A percentile compares a stretch with the other conserved stretches of the same genome.
Evolutionary conservation across 2,329 filamentous ascomycete genomes (phyloP).

Genomic region (Juglanconis oblonga): DNA sequence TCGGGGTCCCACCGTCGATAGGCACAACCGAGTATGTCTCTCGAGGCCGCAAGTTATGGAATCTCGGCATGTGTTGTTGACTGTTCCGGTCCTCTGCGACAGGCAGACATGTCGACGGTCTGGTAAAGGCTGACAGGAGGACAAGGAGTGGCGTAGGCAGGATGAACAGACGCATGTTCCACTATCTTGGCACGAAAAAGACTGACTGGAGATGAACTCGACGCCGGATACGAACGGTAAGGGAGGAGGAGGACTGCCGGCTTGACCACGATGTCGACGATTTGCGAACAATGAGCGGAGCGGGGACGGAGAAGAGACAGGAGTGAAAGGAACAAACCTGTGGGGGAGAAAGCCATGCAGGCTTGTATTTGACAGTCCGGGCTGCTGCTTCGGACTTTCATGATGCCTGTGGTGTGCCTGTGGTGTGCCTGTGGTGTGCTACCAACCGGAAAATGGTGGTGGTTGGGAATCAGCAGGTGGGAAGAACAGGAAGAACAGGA

Average conservation of each 20-base stretch:
- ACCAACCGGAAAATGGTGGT: slow-evolving; percentile 9
- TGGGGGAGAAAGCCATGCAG: not conserved
- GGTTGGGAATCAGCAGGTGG: slow-evolving; percentile 14
- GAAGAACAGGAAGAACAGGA: not conserved
- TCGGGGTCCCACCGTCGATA: slow-evolving; percentile 14
- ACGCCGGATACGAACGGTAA: too few species aligned
- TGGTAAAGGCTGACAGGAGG: slow-evolving; percentile 5
- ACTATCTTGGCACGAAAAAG: not conserved
- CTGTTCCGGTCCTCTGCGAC: not conserved
- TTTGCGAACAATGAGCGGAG: too few species aligned
- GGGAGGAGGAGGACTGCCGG: too few species aligned
- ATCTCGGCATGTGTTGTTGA: not conserved
- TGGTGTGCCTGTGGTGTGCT: not conserved
- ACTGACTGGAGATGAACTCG: not conserved
- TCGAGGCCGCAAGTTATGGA: slow-evolving; percentile 9
- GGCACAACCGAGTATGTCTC: slow-evolving; percentile 17
- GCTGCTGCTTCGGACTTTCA: not conserved
- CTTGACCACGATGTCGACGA: too few species aligned
- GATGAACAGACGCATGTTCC: slow-evolving; percentile 9
- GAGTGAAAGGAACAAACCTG: too few species aligned
- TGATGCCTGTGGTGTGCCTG: not conserved
- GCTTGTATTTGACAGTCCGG: not conserved
- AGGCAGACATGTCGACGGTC: slow-evolving; percentile 5
- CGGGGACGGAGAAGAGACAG: too few species aligned
- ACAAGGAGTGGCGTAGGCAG: slow-evolving; percentile 12